Percentiles rank a stretch among this genome's conserved stretches.
These are phyloP conservation scores for Prunus davidiana DNA, from an alignment of 306 rosid genomes.

Conservation along the genomic window DNA sequence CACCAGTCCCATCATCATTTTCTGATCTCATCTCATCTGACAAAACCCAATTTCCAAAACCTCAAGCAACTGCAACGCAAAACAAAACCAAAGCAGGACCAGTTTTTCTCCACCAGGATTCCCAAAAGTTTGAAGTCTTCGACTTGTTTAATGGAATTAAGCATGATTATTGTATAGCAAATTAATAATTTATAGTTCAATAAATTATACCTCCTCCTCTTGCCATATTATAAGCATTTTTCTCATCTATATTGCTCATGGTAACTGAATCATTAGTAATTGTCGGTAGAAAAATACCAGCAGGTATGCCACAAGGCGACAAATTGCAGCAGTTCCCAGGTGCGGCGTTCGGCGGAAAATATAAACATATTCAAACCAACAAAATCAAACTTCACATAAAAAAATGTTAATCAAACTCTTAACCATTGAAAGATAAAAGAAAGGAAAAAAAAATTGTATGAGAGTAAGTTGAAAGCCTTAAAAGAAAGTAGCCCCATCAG, in stretches of 20 bases:
- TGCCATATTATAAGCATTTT: neutral
- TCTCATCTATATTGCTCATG: neutral
- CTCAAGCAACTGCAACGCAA: neutral
- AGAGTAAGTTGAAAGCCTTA: conserved; percentile 10
- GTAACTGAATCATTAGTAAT: conserved; percentile 13
- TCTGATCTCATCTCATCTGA: neutral
- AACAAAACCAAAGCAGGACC: conserved; percentile 1
- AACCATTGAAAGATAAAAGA: neutral
- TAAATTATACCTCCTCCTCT: neutral
- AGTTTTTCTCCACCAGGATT: conserved; percentile 7
- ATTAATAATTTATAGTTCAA: neutral
- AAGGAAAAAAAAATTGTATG: neutral
- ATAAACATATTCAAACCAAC: conserved; percentile 9
- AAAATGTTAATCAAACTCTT: neutral
- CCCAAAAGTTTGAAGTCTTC: neutral
- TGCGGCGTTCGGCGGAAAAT: conserved; percentile 97
- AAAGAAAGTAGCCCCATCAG: conserved; percentile 16
- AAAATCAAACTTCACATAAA: conserved; percentile 23
- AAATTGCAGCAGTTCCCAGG: conserved; percentile 69
- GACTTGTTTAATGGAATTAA: neutral
- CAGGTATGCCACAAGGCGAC: conserved; percentile 44
- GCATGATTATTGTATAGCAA: neutral
- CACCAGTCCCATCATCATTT: neutral
- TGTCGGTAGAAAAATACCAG: conserved; percentile 39
- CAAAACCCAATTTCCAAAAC: conserved; percentile 3